Evolutionary conservation across 257 asterid species (phyloP), one percentile per base, ranked within the genome.

Genomic region (Fraxinus quadrangulata): DNA sequence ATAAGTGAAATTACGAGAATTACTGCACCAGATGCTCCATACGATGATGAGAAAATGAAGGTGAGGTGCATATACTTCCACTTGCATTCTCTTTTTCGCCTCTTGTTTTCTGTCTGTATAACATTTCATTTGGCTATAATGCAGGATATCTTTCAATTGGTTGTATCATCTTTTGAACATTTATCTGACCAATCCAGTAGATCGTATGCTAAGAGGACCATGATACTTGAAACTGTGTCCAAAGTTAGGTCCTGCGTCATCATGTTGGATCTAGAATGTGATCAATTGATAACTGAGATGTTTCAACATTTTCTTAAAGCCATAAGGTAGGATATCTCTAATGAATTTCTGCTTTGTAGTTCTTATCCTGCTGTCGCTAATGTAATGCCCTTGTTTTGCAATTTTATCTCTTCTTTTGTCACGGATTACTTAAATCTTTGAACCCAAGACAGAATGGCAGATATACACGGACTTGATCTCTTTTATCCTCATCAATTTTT

Each of bases 21-120:
- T 71, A 96, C 99, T 54, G 98, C 99, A 17, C 99, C 99, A 10
- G 97, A 93, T 37, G 97, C 98, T 74, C 98, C 99, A 72, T 96
- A 92, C 76, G 97, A 91, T 73, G 98, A 96, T 90, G 97, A 90
- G 63, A 85, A 81, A 85, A 92, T 96, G 99, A 96, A 93, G 97
- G 99, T 93, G 80, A 72, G 23, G 10, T 33, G 36, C 36, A 33
- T 33, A 63, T 31, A 33, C 26, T 61, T 74, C 59, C 17, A 13
- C 40, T 61, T 39, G 16, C 63, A n/a, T 24, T 34, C 70, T 28
- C 74, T 65, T 34, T 73, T 72, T 80, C 45, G 31, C 74, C 71
- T 72, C 67, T 71, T 75, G 79, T 26, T 42, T 70, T 71, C 73
- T 66, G 21, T 80, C 54, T 21, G 26, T 59, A 66, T 87, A 78